Base-by-base conservation (phyloP, 345 rosid species). In the Populus euphratica region DNA sequence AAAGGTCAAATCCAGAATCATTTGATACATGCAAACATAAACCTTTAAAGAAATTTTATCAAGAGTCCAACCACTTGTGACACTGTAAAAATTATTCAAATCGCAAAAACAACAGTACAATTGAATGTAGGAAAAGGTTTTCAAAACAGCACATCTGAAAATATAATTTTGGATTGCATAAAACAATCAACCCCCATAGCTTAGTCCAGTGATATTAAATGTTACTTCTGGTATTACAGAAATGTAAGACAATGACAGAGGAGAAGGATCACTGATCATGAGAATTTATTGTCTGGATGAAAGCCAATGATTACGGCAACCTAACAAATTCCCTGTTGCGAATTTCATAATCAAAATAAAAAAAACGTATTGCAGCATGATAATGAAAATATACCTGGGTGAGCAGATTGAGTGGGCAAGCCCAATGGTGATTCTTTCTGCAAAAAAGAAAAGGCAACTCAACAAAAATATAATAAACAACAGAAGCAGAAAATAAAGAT, bases 381-480 rank as follows among this genome's bases (percentile, higher is more conserved):
- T 6, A 31, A 29, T 64, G 8, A 66, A 47, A 72, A 76, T n/a
- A 50, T 68, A 93, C 98, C 98, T 81, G 98, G 98, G 85, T 93
- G 98, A 56, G 98, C 97, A 75, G 97, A 93, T 73, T 92, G 83
- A 33, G 98, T 93, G 38, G 97, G 85, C 35, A 82, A 47, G 35
- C 97, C 95, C 3, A 86, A 25, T 0, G 97, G 98, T 27, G 97
- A 86, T 73, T 93, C 97, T 82, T 93, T 91, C 98, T 92, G 89
- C 87, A 86, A 8, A 67, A n/a, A 54, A 65, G 74, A 18, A 16
- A 18, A 31, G 23, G 29, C 56, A 39, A 27, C n/a, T 21, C n/a
- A 68, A 23, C 38, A 38, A 17, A 1, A 29, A 39, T 18, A 20
- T 7, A 39, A 20, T 12, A n/a, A 67, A 35, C 12, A 18, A 14